phyloP scores from a whole-genome alignment of 2,329 filamentous ascomycete genomes.

The Sordariomycetes sp. region DNA sequence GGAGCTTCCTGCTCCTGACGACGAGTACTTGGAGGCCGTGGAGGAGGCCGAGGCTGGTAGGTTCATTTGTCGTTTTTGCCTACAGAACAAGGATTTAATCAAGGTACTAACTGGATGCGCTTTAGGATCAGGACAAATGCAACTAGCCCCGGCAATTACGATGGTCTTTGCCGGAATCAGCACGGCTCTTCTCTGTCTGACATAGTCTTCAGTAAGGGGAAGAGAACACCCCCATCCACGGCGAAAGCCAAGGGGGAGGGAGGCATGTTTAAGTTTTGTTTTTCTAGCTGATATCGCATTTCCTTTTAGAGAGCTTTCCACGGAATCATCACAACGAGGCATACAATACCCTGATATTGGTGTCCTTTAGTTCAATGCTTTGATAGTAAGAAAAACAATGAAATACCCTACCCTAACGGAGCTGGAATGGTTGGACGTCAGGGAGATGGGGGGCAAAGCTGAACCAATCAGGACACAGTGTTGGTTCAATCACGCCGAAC shows the following conservation, averaged over 20 bases:
- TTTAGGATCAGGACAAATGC: neutral
- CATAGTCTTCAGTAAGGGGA: no score
- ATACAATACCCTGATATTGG: no score
- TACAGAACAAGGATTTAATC: neutral
- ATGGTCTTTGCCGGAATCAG: neutral
- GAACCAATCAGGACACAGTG: neutral
- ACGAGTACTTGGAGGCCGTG: neutral
- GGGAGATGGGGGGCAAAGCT: neutral
- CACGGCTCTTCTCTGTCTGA: neutral
- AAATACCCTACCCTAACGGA: no score
- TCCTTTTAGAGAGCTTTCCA: no score
- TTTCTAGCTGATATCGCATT: no score
- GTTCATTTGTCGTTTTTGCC: neutral
- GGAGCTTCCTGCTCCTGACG: neutral
- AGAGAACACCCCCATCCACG: no score
- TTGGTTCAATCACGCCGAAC: neutral
- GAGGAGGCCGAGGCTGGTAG: neutral
- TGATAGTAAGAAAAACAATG: no score
- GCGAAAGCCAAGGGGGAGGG: no score
- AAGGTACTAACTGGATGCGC: neutral
- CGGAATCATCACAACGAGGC: no score
- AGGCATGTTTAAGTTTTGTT: no score
- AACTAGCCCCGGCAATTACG: neutral
- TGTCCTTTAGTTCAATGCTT: no score
- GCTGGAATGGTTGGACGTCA: no score